Percentiles rank a stretch among this genome's conserved stretches.
phyloP scores from a whole-genome alignment of 140 eudicot genomes.

The Cichorium intybus region DNA sequence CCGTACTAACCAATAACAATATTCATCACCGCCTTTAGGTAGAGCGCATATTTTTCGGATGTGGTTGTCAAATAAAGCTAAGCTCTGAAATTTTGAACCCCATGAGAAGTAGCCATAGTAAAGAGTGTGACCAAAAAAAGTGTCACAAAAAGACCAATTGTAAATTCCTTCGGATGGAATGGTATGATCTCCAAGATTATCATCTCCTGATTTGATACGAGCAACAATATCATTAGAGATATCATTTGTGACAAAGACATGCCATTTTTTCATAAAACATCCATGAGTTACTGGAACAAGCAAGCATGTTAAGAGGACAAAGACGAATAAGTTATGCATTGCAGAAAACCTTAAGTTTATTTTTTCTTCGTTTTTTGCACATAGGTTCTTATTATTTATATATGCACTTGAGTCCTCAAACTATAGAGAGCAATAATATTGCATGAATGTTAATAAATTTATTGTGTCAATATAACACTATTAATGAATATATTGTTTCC shows the following conservation, averaged over 20 bases:
- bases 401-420: no score
- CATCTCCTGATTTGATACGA: conserved; percentile 22
- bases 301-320: neutral
- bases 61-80: neutral
- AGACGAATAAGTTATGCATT: neutral
- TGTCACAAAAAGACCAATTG: conserved; percentile 13
- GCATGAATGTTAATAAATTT: neutral
- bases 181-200: conserved; percentile 23
- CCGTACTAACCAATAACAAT: conserved; percentile 23
- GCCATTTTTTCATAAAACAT: neutral
- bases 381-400: neutral
- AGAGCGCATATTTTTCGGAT: neutral
- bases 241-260: neutral
- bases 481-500: neutral
- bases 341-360: neutral
- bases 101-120: conserved; percentile 24
- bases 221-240: neutral
- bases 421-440: neutral
- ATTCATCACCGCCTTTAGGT: neutral
- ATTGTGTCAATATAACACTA: neutral
- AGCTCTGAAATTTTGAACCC: conserved; percentile 14
- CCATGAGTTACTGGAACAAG: neutral
- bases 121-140: neutral
- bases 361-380: neutral
- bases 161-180: neutral